Conservation (phyloP, 2,329 filamentous ascomycete genomes). For the Tricladium varicosporioides region DNA sequence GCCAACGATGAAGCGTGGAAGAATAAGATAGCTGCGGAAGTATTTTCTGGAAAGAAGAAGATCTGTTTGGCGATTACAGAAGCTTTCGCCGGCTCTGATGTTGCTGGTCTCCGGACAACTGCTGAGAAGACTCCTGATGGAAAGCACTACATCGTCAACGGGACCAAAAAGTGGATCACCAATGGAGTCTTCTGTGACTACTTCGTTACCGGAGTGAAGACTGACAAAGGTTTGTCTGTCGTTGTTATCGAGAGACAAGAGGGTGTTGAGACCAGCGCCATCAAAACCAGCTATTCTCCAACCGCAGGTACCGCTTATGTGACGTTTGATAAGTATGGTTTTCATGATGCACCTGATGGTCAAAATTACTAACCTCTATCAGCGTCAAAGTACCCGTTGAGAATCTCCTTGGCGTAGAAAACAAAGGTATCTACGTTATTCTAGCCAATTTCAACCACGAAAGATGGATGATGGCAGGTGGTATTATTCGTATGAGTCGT, state of each 20-base stretch:
- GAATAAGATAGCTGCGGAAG: constrained; percentile 66
- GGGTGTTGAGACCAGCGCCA: constrained; percentile 71
- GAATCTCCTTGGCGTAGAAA: constrained; percentile 76
- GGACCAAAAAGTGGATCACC: constrained; percentile 84
- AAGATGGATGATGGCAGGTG: constrained; percentile 72
- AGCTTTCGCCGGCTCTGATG: constrained; percentile 82
- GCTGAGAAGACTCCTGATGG: constrained; percentile 72
- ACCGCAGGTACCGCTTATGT: constrained; percentile 71
- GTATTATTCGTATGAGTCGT: constrained; percentile 62
- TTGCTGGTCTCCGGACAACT: constrained; percentile 76
- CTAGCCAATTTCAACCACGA: constrained; percentile 89
- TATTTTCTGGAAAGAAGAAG: constrained; percentile 80
- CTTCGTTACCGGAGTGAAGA: constrained; percentile 78
- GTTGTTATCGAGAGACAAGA: constrained; percentile 72
- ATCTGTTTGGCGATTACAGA: constrained; percentile 87
- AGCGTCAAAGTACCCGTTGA: constrained; percentile 81
- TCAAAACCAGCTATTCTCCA: constrained; percentile 80
- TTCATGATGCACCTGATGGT: background rate
- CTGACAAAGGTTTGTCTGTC: constrained; percentile 75
- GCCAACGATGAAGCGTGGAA: constrained; percentile 65
- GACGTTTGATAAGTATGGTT: constrained; percentile 16
- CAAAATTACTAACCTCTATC: constrained; percentile 58
- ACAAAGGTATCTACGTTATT: constrained; percentile 84
- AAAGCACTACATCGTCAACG: constrained; percentile 71
- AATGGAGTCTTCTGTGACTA: constrained; percentile 80